Base-by-base conservation (phyloP, 208 protist genomes). In the Acanthamoeba triangularis region DNA sequence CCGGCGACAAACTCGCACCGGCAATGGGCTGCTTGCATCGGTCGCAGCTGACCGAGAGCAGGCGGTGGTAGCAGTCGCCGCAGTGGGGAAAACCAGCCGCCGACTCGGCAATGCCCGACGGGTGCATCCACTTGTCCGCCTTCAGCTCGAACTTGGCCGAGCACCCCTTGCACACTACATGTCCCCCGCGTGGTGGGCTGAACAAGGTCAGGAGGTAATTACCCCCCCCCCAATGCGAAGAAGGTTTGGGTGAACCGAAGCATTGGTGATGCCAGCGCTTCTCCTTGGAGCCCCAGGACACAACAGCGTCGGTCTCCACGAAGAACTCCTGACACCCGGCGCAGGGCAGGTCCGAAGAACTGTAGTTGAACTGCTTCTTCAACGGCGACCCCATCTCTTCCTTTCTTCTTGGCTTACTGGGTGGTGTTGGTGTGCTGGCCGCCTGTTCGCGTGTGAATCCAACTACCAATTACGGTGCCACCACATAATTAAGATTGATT, bases 321-420 rank as follows among this genome's bases (percentile, higher is more conserved):
- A 84, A 84, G 74, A 30, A 52, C 44, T 84, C 41, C 44, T 84
- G 74, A 33, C 74, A 84, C 5, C 74, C 74, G 20, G 74, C 74
- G 16, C 74, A 84, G 0, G 74, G 74, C 13, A 84, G 74, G 74
- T 84, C 74, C 18, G 41, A 54, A 7, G 74, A 84, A 30, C 74
- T 84, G 41, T 84, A 84, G 74, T 84, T 84, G 41, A 84, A 84
- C 74, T 84, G 74, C 74, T 52, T 84, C 74, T 84, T 14, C 74
- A 54, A 52, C 6, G 74, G 37, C 11, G 74, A 59, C 13, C 52
- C 59, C 59, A 28, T 65, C 20, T 30, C 23, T 23, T 63, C 56
- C 28, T 63, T 63, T 10, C 18, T 65, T 65, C 59, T 65, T 59
- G 14, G 13, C 2, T 1, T 59, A 23, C 37, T 41, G 44, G 44